These are phyloP conservation scores for Fusarium staphyleae DNA, from an alignment of 2,329 filamentous ascomycete genomes.

Conservation along the genomic window DNA sequence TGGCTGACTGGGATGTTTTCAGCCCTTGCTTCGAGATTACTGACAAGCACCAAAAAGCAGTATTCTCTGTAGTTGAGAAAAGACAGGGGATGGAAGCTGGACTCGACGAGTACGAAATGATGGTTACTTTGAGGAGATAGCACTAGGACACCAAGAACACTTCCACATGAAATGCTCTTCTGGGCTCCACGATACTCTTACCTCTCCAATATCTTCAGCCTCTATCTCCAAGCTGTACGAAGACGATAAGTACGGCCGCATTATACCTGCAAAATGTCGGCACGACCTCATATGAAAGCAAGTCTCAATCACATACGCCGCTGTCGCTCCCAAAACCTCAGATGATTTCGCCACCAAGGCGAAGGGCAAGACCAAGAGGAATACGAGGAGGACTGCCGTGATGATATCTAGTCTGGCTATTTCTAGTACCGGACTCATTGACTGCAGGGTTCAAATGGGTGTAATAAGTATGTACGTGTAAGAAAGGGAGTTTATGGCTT, in stretches of 20 bases:
- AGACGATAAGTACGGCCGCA: slow-evolving; percentile 21
- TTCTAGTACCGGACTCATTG: slow-evolving; percentile 8
- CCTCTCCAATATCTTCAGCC: background rate
- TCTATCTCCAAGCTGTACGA: background rate
- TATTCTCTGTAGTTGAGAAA: slow-evolving; percentile 19
- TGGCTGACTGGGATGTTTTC: slow-evolving; percentile 40
- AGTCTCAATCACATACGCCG: slow-evolving; percentile 15
- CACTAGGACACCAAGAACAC: background rate
- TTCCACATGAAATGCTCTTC: background rate
- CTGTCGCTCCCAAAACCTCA: slow-evolving; percentile 30
- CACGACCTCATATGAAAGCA: background rate
- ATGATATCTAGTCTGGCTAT: slow-evolving; percentile 44
- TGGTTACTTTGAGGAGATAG: slow-evolving; percentile 24
- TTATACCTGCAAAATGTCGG: slow-evolving; percentile 8
- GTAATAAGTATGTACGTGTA: slow-evolving; percentile 46
- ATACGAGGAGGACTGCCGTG: slow-evolving; percentile 40
- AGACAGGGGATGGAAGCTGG: slow-evolving; percentile 25
- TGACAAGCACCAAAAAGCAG: background rate
- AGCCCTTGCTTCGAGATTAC: slow-evolving; percentile 23
- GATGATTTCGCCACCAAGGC: slow-evolving; percentile 27
- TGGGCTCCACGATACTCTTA: background rate
- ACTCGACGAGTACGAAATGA: slow-evolving; percentile 34
- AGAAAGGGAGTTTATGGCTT: too few relatives aligned
- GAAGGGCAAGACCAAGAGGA: slow-evolving; percentile 19
- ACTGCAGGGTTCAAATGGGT: slow-evolving; percentile 45